Percentiles rank a stretch among this genome's conserved stretches.
phyloP scores from a whole-genome alignment of 2,329 filamentous ascomycete genomes.

The Ophiostoma sp. region DNA sequence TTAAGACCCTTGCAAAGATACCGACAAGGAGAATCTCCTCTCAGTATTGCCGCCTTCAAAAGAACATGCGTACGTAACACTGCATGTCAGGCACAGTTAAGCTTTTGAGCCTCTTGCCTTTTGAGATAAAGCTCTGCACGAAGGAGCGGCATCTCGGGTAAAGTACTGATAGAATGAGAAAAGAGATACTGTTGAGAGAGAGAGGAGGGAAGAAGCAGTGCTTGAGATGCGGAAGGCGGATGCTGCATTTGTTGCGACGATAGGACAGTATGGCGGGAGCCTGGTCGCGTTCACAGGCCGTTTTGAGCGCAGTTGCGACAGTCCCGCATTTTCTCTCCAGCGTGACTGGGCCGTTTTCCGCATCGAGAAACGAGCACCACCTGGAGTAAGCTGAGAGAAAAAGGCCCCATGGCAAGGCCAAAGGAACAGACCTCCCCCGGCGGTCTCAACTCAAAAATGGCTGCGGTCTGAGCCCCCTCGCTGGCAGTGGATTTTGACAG shows the following conservation, averaged over 20 bases:
- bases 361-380: slow-evolving; percentile 11
- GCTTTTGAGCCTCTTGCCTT: neutral
- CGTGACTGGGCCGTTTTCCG: neutral
- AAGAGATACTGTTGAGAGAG: neutral
- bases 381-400: slow-evolving; percentile 15
- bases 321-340: neutral
- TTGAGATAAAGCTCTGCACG: neutral
- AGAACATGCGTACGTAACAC: neutral
- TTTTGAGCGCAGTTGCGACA: neutral
- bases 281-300: neutral
- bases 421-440: slow-evolving; percentile 27
- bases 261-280: neutral
- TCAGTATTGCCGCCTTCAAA: neutral
- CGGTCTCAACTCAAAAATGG: slow-evolving; percentile 19
- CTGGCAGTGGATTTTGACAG: slow-evolving; percentile 18
- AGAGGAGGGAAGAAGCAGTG: neutral
- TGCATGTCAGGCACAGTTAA: neutral
- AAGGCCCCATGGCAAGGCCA: slow-evolving; percentile 5
- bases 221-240: neutral
- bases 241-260: neutral
- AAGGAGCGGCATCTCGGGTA: neutral
- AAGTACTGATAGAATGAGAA: neutral
- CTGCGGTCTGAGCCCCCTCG: slow-evolving; percentile 13
- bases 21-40: neutral
- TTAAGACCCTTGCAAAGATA: neutral